Evolutionary conservation across 495 filamentous ascomycete species (phyloP), one percentile per base, ranked within the genome.

Genomic region (Amphirosellinia nigrospora): DNA sequence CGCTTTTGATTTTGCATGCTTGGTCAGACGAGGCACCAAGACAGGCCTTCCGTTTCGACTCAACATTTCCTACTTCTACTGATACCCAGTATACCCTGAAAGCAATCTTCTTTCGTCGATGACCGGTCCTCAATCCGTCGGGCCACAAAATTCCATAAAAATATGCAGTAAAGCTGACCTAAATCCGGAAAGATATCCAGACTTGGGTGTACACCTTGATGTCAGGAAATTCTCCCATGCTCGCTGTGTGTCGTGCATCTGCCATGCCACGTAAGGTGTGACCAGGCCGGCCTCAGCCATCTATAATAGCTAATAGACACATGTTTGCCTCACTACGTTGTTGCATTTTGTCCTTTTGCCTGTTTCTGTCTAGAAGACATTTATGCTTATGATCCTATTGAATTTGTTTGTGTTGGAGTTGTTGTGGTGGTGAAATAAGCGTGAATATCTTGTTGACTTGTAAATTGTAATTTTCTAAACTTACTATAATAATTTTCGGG

Each of bases 31-130:
- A 69, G 70, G 76, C 72, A 70, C 66, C 70, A 74, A 76, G 74
- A 76, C 36, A 74, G 46, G 72, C 66, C 76, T 74, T 73, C 73
- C 70, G 72, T 77, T 68, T 77, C 71, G 59, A 46, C 74, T 73
- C 68, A 73, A 71, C 72, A 74, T 78, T 78, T 75, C 76, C 73
- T 76, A 76, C 26, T 48, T 76, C 74, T 73, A 69, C 76, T 78
- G 76, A 78, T 78, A 78, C 76, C 76, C 76, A 78, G 76, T 78
- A 78, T 78, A 78, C 76, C 76, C 76, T 72, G 71, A 73, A 61
- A 69, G 56, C 36, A 55, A 68, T 46, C 59, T 69, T 78, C 70
- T 69, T 75, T 78, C 71, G 73, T 55, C 45, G 46, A n/a, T 21
- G 34, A 56, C 30, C 64, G 46, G 34, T 30, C 32, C 38, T 38